Evolutionary conservation across 768 basidiomycete genomes (phyloP).

Genomic region (Chalciporus chontae): DNA sequence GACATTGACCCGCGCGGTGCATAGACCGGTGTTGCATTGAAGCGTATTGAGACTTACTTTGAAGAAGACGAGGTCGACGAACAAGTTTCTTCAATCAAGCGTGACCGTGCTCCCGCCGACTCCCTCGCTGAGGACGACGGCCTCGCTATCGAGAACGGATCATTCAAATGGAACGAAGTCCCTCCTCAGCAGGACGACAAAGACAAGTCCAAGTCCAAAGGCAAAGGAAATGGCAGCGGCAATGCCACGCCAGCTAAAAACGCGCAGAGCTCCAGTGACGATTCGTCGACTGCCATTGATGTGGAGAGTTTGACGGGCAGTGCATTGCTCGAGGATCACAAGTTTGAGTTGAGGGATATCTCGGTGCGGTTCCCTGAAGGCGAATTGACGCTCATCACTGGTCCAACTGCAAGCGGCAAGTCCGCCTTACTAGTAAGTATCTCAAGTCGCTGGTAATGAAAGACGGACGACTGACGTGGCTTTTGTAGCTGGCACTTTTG

Average conservation of each 20-base stretch:
- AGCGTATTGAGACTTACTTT: constrained; percentile 59
- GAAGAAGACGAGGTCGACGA: constrained; percentile 60
- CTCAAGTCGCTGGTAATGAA: background rate
- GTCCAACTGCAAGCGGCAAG: constrained; percentile 50
- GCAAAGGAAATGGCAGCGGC: constrained; percentile 9
- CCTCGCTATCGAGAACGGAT: constrained; percentile 48
- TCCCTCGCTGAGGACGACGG: constrained; percentile 28
- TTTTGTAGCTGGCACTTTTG: constrained; percentile 30
- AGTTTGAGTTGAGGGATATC: constrained; percentile 43
- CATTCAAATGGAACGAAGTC: constrained; percentile 56
- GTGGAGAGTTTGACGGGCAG: constrained; percentile 11
- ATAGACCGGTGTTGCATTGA: constrained; percentile 52
- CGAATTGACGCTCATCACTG: constrained; percentile 43
- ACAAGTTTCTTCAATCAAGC: constrained; percentile 57
- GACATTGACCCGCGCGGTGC: background rate
- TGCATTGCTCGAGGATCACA: constrained; percentile 24
- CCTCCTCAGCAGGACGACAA: constrained; percentile 26
- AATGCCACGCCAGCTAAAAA: background rate
- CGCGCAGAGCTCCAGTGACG: constrained; percentile 7
- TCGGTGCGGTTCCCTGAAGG: constrained; percentile 45
- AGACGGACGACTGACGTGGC: background rate
- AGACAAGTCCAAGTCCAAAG: constrained; percentile 22
- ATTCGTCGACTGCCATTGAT: constrained; percentile 12
- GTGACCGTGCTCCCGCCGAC: constrained; percentile 20
- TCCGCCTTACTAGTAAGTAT: constrained; percentile 40